Evolutionary conservation across 139 green algal genomes (phyloP).

Genomic region (Deuterostichococcus epilithicus): DNA sequence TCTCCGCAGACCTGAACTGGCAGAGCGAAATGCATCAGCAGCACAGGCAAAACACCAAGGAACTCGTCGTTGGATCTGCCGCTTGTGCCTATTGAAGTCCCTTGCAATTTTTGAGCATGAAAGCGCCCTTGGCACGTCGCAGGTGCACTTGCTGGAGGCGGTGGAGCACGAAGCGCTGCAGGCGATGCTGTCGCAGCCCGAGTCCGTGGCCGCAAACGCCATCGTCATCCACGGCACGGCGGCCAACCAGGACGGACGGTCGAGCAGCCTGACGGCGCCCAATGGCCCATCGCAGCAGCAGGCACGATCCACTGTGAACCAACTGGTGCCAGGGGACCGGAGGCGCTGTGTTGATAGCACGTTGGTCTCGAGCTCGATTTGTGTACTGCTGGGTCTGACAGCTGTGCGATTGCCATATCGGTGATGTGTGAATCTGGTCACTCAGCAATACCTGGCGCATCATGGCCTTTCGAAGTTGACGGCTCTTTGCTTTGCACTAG

Average conservation of each 20-base stretch:
- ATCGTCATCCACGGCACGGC: slow-evolving; percentile 49
- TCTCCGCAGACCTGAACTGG: no score
- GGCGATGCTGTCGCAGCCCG: not conserved
- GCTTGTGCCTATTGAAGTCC: no score
- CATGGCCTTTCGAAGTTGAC: no score
- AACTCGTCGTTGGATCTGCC: no score
- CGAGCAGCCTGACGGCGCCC: slow-evolving; percentile 68
- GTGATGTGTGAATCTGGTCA: not conserved
- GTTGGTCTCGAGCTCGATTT: no score
- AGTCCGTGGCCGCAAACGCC: not conserved
- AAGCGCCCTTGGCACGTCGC: not conserved
- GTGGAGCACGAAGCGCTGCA: not conserved
- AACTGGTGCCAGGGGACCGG: no score
- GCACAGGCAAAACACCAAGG: no score
- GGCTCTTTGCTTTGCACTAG: not conserved
- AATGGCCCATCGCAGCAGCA: slow-evolving; percentile 6
- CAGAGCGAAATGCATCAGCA: no score
- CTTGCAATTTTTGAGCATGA: no score
- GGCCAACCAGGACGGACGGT: slow-evolving; percentile 88
- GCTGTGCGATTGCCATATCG: not conserved
- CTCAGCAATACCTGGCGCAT: not conserved
- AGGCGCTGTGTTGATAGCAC: no score
- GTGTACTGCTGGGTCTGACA: no score
- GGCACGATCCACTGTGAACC: no score
- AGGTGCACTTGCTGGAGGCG: slow-evolving; percentile 21